phyloP scores from a whole-genome alignment of 805 yeast genomes.

The Barnettozyma salicaria region DNA sequence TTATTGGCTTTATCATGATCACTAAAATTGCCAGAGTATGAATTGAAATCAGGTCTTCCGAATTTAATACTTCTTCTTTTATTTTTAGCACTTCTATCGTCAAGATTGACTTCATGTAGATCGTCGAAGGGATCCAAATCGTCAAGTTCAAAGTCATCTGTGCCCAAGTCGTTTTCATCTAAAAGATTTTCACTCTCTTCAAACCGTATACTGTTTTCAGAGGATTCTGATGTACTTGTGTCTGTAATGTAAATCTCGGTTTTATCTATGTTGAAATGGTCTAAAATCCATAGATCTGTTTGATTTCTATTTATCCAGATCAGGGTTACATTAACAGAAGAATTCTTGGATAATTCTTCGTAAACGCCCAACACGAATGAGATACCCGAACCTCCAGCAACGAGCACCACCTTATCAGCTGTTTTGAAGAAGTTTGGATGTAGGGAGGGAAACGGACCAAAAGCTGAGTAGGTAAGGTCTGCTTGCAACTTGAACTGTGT shows the following conservation, averaged over 20 bases:
- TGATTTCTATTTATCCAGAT: constrained; percentile 50
- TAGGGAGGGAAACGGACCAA: constrained; percentile 41
- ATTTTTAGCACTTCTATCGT: background rate
- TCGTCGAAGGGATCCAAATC: constrained; percentile 21
- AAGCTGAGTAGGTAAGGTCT: constrained; percentile 32
- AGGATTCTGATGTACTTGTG: background rate
- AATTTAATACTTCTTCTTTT: constrained; percentile 12
- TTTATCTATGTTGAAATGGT: constrained; percentile 31
- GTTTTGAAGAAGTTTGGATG: constrained; percentile 39
- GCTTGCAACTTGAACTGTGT: constrained; percentile 31
- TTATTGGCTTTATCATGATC: constrained; percentile 28
- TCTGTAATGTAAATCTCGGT: constrained; percentile 37
- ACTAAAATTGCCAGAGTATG: constrained; percentile 29
- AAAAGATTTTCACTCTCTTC: constrained; percentile 19
- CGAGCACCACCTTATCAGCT: constrained; percentile 44
- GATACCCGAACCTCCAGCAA: constrained; percentile 73
- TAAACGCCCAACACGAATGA: constrained; percentile 54
- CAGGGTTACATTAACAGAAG: constrained; percentile 31
- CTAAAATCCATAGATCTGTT: constrained; percentile 42
- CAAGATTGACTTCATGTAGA: constrained; percentile 3
- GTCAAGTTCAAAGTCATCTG: constrained; percentile 23
- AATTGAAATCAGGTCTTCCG: constrained; percentile 37
- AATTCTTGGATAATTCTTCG: constrained; percentile 31
- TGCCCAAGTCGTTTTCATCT: constrained; percentile 10
- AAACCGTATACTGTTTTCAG: background rate